These are phyloP conservation scores for Bruguiera gymnorhiza DNA, from an alignment of 345 rosid species.

Conservation along the genomic window DNA sequence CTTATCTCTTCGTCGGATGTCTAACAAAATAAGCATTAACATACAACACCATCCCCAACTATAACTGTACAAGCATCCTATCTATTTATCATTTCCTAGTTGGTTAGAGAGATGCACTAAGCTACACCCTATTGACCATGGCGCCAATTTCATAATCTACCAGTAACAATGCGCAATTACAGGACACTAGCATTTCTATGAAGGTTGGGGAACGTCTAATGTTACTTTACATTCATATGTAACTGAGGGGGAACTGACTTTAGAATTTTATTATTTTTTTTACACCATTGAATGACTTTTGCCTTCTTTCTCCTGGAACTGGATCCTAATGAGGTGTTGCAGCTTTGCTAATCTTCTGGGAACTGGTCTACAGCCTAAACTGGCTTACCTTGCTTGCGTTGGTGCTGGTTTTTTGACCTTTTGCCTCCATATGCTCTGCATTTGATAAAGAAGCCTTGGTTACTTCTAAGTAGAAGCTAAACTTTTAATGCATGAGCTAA, in stretches of 20 bases:
- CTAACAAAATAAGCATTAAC: conserved; percentile 18
- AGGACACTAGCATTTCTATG: conserved; percentile 18
- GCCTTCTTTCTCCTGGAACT: conserved; percentile 18
- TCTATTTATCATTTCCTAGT: conserved; percentile 14
- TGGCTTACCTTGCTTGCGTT: conserved; percentile 34
- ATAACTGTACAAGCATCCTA: conserved; percentile 31
- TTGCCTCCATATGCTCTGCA: conserved; percentile 80
- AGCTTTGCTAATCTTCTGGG: conserved; percentile 12
- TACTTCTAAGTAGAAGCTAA: neutral
- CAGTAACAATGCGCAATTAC: conserved; percentile 15
- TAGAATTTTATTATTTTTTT: conserved; percentile 28
- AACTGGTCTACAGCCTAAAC: conserved; percentile 1
- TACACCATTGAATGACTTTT: conserved; percentile 31
- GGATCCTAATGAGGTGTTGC: conserved; percentile 14
- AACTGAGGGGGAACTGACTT: conserved; percentile 7
- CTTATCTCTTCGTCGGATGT: conserved; percentile 17
- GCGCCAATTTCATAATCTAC: conserved; percentile 15
- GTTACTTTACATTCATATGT: conserved; percentile 35
- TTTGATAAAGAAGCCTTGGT: conserved; percentile 11
- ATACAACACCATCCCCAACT: conserved; percentile 21
- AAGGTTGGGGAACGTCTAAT: conserved; percentile 20
- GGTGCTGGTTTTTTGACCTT: conserved; percentile 52
- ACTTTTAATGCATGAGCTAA: conserved; percentile 5
- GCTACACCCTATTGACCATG: conserved; percentile 11
- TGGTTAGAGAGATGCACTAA: conserved; percentile 27